A percentile compares a stretch with the other conserved stretches of the same genome.
Conservation (phyloP, 768 basidiomycete genomes). For the Termitomyces eurrhizus region DNA sequence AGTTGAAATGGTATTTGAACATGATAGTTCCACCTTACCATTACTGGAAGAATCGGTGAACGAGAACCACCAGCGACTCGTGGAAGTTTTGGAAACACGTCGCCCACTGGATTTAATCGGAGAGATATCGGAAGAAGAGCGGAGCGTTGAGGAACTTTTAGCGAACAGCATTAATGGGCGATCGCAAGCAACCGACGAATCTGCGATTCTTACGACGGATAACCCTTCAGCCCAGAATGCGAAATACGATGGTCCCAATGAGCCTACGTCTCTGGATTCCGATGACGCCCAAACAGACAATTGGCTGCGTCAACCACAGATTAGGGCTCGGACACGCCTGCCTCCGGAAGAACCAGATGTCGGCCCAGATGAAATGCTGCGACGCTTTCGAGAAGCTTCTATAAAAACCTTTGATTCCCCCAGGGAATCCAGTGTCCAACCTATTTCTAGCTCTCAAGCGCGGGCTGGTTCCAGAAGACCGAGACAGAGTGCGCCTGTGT, state of each 20-base stretch:
- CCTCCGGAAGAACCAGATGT: constrained; percentile 1
- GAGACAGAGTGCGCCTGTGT: constrained; percentile 1
- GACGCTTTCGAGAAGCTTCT: constrained; percentile 4
- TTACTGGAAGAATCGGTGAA: constrained; percentile 4
- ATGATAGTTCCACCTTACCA: neutral
- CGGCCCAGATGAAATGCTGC: constrained; percentile 8
- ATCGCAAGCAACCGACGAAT: neutral
- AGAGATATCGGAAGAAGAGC: constrained; percentile 18
- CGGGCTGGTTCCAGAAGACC: neutral
- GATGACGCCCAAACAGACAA: constrained; percentile 26
- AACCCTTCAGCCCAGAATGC: neutral
- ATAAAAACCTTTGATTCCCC: constrained; percentile 1
- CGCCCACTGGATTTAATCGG: neutral
- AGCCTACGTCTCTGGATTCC: constrained; percentile 17
- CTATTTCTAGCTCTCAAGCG: neutral
- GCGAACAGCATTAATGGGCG: constrained; percentile 14
- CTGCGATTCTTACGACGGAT: neutral
- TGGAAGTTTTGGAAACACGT: neutral
- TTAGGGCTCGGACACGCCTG: neutral
- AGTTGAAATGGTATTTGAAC: neutral
- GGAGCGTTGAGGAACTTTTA: constrained; percentile 24
- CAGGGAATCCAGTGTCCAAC: constrained; percentile 1
- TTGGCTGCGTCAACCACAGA: constrained; percentile 4
- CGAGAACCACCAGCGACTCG: constrained; percentile 1
- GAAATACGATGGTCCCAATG: neutral